Conservation (phyloP, 441 rosid species). For the Adansonia grandidieri region DNA sequence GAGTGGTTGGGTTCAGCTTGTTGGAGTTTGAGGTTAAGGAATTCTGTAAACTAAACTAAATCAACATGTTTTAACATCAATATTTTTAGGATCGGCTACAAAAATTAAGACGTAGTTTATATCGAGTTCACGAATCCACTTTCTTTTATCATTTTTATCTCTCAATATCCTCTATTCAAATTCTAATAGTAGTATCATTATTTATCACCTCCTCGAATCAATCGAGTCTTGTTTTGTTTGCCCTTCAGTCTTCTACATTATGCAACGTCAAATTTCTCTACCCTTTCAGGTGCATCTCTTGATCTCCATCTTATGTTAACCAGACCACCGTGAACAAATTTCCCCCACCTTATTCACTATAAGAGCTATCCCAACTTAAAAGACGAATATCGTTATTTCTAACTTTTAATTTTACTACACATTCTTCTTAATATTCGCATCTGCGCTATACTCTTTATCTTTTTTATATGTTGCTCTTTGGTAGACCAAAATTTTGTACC, state of each 20-base stretch:
- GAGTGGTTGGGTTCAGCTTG: constrained; percentile 41
- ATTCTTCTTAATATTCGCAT: not conserved
- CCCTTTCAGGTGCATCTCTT: not conserved
- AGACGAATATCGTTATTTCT: not conserved
- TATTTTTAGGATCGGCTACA: too few species aligned
- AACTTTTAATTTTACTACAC: not conserved
- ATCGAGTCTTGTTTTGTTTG: not conserved
- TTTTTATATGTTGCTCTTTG: not conserved
- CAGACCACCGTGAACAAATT: not conserved
- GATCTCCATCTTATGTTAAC: too few species aligned
- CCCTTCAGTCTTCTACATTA: not conserved
- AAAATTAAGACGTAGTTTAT: not conserved
- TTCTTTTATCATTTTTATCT: not conserved
- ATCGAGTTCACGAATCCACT: not conserved
- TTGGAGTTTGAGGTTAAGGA: constrained; percentile 22
- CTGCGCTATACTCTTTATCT: not conserved
- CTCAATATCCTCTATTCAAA: not conserved
- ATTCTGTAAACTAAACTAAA: not conserved
- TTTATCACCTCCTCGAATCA: not conserved
- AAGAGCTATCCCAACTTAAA: not conserved
- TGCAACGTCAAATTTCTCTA: not conserved
- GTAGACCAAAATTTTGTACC: not conserved
- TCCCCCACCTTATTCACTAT: not conserved
- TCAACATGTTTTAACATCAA: not conserved
- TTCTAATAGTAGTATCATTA: not conserved